Base-by-base conservation (phyloP, 176 grass and related monocot genomes). In the Dendrocalamus sinicus region DNA sequence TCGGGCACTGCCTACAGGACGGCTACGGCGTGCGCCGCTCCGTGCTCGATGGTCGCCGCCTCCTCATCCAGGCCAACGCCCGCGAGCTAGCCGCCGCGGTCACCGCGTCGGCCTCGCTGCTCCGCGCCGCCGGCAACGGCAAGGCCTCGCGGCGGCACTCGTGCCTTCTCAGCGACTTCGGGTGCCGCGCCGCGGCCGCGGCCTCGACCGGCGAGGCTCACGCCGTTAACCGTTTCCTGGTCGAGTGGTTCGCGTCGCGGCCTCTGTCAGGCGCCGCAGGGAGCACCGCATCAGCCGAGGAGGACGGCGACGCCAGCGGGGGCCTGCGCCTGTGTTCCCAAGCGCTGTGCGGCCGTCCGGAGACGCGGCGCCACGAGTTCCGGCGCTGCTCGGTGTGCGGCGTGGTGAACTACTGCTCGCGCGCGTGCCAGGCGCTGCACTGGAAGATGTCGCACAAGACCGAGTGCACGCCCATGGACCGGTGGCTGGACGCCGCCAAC, bases 341-440 rank as follows among this genome's bases (percentile, higher is more conserved):
- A 63, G 83, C 84, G 46, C 66, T 86, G 73, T 95, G 93, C 46
- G 90, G 93, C 37, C 78, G 93, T 0, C 82, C 85, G 3, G 93
- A 95, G 90, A 95, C 90, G 37, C 77, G 91, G 61, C 90, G 84
- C 14, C 91, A 95, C 43, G 91, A 92, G 76, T 95, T 95, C 86
- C 72, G 93, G 45, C 91, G 93, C 41, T 95, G 93, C 84, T 95
- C 91, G 5, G 90, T 88, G 76, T 95, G 93, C 67, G 88, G 91
- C 67, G 88, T 88, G 16, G 91, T 90, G 47, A 87, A 89, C 86
- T 95, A 95, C 89, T 95, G 93, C 89, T 95, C 93, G 3, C 93
- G 91, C 35, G 93, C 90, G 39, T 95, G 93, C 89, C 93, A 95
- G 83, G 93, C 91, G 43, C 91, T 93, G 78, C 84, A 95, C 86